Percentiles rank a stretch among this genome's conserved stretches.
Evolutionary conservation across 768 basidiomycete genomes (phyloP).

Genomic region (Tulasnella sp.): DNA sequence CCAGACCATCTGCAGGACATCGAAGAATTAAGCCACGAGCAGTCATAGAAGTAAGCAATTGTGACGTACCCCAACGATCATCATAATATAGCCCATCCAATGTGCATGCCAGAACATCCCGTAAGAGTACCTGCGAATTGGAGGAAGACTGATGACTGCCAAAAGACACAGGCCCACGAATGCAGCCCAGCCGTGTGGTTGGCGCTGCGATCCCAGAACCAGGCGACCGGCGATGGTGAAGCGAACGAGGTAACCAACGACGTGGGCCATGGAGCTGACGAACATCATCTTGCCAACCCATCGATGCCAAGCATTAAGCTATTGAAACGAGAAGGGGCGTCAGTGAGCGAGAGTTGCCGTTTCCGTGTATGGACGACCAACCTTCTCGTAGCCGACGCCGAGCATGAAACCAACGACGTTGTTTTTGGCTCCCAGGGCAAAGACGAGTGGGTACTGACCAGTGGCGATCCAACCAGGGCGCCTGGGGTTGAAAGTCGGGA

Average conservation of each 20-base stretch:
- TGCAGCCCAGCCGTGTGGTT: conserved; percentile 33
- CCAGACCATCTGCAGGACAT: conserved; percentile 15
- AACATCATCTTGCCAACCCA: conserved; percentile 50
- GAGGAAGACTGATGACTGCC: conserved; percentile 47
- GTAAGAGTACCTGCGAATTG: conserved; percentile 46
- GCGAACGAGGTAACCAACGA: conserved; percentile 42
- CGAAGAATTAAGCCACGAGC: background rate
- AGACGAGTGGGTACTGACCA: conserved; percentile 11
- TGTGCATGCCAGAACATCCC: conserved; percentile 57
- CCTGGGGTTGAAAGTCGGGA: background rate
- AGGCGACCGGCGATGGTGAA: conserved; percentile 23
- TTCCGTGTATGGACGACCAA: background rate
- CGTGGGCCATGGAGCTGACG: conserved; percentile 47
- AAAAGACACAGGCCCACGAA: conserved; percentile 45
- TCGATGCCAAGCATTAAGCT: conserved; percentile 71
- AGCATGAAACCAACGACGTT: conserved; percentile 12
- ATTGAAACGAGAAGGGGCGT: background rate
- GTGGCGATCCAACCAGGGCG: background rate
- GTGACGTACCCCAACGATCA: conserved; percentile 44
- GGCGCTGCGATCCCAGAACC: conserved; percentile 24
- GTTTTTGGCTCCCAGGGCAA: conserved; percentile 14
- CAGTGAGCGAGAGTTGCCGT: background rate
- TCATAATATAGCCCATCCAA: conserved; percentile 38
- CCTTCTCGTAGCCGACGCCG: conserved; percentile 12
- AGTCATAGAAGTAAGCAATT: conserved; percentile 20